Evolutionary conservation across 2,329 filamentous ascomycete genomes (phyloP), one percentile per base, ranked within the genome.

Genomic region (Coniella lustricola): DNA sequence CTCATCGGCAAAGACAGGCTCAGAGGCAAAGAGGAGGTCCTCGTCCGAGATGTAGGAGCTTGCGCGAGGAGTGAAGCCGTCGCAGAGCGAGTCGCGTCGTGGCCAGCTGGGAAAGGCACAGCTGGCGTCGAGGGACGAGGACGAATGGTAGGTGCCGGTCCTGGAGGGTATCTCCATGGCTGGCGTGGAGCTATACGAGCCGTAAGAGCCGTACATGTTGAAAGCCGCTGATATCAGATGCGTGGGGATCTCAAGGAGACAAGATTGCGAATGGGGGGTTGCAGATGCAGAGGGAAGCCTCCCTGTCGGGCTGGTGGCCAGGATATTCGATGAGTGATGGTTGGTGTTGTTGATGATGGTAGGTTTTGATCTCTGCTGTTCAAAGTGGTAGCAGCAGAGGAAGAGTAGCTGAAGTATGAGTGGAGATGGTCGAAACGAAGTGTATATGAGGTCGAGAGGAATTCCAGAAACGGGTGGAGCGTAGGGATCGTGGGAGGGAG

Each of bases 11-110:
- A 73, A 70, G 55, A 69, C 64, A 56, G 73, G 70, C 60, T 69
- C 65, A 49, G 75, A 70, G 63, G 79, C 75, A 35, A 50, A 52
- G 7, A 42, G 34, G 48, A 83, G 74, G 57, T 83, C 80, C 64
- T 83, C 80, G 67, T 84, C 80, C 36, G 78, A 81, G 54, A 83
- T 70, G 63, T 73, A 80, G 1, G 76, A 77, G 3, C 74, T 74
- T 16, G 76, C 72, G 51, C 72, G 71, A 4, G 50, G 42, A 2
- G 25, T 40, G 55, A 69, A 64, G 51, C 64, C 62, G 46, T 60
- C 59, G 56, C 67, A 62, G 52, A 81, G 70, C 34, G 75, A 77
- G 14, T 71, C 67, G 36, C 77, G 70, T 50, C 76, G 72, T 21
- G 77, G 76, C 77, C 77, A 81, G 20, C 75, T 79, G 22, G 77